Conservation (phyloP, 2,329 filamentous ascomycete genomes). For the Verticillium longisporum region DNA sequence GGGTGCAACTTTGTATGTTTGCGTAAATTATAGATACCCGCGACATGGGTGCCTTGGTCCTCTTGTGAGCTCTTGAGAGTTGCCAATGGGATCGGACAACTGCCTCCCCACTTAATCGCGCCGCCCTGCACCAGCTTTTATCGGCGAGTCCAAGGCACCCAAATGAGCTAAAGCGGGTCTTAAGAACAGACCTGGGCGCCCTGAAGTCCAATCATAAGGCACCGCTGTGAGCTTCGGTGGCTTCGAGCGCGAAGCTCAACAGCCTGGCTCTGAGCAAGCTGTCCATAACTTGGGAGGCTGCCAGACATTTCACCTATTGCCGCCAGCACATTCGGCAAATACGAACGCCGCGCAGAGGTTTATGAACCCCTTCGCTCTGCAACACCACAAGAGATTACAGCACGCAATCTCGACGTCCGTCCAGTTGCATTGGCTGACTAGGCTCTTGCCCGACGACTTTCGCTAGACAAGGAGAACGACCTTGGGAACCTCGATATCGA, state of each 20-base stretch:
- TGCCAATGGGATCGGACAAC: too few relatives aligned
- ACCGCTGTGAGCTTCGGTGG: constrained; percentile 1
- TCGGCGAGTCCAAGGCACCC: neutral
- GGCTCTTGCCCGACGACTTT: neutral
- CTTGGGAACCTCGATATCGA: neutral
- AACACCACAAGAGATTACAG: neutral
- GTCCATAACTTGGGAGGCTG: neutral
- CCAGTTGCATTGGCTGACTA: neutral
- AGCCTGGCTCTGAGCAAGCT: neutral
- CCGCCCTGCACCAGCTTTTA: neutral
- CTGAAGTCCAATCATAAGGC: neutral
- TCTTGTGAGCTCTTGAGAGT: too few relatives aligned
- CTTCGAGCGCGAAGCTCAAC: neutral
- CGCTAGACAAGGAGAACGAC: neutral
- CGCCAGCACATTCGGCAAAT: neutral
- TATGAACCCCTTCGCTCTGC: neutral
- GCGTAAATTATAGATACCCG: too few relatives aligned
- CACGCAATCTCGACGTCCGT: neutral
- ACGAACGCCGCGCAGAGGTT: neutral
- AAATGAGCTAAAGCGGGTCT: neutral
- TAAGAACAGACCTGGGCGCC: neutral
- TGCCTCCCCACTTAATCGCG: neutral
- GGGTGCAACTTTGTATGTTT: too few relatives aligned
- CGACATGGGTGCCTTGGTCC: too few relatives aligned
- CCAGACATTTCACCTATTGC: neutral